Conservation (phyloP, 192 early-diverging fungal species). For the Endogone sp. region DNA sequence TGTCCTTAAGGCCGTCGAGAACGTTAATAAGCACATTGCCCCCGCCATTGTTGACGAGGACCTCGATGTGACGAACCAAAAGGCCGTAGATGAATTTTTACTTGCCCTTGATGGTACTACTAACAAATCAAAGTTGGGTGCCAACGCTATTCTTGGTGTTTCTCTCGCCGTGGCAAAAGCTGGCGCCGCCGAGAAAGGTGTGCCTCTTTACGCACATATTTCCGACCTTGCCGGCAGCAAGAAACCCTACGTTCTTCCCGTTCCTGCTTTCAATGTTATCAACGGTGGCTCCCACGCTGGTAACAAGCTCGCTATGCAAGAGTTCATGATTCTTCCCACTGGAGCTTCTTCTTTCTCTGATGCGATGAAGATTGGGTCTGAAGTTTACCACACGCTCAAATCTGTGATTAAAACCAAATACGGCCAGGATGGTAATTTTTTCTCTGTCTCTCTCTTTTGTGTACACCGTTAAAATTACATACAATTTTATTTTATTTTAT, state of each 20-base stretch:
- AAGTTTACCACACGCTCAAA: slow-evolving; percentile 97
- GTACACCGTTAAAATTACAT: too few species aligned
- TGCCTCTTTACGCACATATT: slow-evolving; percentile 95
- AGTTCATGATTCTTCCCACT: slow-evolving; percentile 99
- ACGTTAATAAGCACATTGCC: slow-evolving; percentile 88
- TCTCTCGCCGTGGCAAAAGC: slow-evolving; percentile 95
- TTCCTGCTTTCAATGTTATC: slow-evolving; percentile 98
- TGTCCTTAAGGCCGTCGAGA: slow-evolving; percentile 85
- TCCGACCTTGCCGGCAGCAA: slow-evolving; percentile 82
- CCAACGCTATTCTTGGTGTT: slow-evolving; percentile 98
- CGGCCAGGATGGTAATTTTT: slow-evolving; percentile 74
- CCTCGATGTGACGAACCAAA: slow-evolving; percentile 84
- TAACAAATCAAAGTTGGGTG: slow-evolving; percentile 96
- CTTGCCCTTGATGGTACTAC: slow-evolving; percentile 89
- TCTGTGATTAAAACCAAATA: slow-evolving; percentile 98
- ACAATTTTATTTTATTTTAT: too few species aligned
- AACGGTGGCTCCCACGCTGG: slow-evolving; percentile 99
- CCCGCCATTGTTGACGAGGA: slow-evolving; percentile 78
- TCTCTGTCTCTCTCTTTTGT: too few species aligned
- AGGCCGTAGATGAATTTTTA: slow-evolving; percentile 86
- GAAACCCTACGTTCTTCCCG: slow-evolving; percentile 89
- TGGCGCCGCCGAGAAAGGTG: slow-evolving; percentile 89
- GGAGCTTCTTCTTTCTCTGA: slow-evolving; percentile 90
- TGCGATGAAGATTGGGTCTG: slow-evolving; percentile 96
- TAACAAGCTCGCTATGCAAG: slow-evolving; percentile 99